Evolutionary conservation across 2,329 filamentous ascomycete genomes (phyloP).

Genomic region (Hypoxylon sp.): DNA sequence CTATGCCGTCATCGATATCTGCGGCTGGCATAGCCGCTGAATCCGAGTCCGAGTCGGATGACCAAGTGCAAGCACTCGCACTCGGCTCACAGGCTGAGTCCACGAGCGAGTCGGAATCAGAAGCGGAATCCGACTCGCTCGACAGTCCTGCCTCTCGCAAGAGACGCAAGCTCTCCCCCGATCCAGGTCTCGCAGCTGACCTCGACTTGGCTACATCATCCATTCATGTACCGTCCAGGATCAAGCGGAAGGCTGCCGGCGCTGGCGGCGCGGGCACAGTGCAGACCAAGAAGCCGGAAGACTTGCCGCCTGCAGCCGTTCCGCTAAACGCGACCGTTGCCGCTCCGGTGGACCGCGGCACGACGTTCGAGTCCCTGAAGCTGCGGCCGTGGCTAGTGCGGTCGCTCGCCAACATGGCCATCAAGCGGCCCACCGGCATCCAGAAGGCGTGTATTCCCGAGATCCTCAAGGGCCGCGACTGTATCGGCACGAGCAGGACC

Average conservation of each 20-base stretch:
- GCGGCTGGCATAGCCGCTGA: slow-evolving; percentile 33
- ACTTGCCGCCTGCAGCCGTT: slow-evolving; percentile 32
- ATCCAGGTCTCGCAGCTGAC: slow-evolving; percentile 51
- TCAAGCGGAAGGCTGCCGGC: slow-evolving; percentile 56
- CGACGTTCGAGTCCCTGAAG: slow-evolving; percentile 77
- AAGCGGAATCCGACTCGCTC: slow-evolving; percentile 61
- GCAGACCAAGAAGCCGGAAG: slow-evolving; percentile 34
- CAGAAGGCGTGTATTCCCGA: slow-evolving; percentile 93
- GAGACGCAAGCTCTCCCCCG: slow-evolving; percentile 49
- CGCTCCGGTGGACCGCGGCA: slow-evolving; percentile 62
- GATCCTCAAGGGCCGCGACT: slow-evolving; percentile 90
- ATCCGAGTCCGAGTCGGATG: slow-evolving; percentile 45
- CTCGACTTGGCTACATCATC: slow-evolving; percentile 56
- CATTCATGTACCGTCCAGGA: slow-evolving; percentile 65
- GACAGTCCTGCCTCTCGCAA: slow-evolving; percentile 55
- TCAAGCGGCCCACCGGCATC: slow-evolving; percentile 89
- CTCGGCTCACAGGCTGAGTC: slow-evolving; percentile 35
- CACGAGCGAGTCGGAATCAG: slow-evolving; percentile 38
- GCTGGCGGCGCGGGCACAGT: background rate
- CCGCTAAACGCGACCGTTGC: slow-evolving; percentile 50
- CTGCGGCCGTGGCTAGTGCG: slow-evolving; percentile 89
- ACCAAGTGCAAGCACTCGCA: slow-evolving; percentile 35
- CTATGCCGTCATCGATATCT: slow-evolving; percentile 37
- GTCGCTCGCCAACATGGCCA: slow-evolving; percentile 80
- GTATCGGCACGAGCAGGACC: slow-evolving; percentile 92